Conservation (phyloP, 345 rosid genomes). For the Salix koriyanagi region DNA sequence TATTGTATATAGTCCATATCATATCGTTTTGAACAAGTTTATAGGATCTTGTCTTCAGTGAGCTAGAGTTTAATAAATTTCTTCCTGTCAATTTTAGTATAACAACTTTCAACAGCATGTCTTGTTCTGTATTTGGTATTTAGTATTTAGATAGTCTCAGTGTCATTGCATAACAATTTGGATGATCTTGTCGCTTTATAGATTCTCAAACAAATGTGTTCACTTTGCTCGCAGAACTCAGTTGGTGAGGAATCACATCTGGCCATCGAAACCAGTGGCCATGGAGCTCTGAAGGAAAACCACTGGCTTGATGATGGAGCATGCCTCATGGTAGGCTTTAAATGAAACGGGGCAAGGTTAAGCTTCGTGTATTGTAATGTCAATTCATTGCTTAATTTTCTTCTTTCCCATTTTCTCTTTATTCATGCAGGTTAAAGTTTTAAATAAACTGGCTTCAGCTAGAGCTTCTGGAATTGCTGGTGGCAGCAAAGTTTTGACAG, state of each 20-base stretch:
- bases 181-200: background rate
- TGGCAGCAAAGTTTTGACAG: slow-evolving; percentile 87
- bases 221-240: slow-evolving; percentile 56
- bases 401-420: background rate
- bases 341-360: background rate
- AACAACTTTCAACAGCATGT: background rate
- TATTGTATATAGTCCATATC: background rate
- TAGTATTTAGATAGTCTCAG: background rate
- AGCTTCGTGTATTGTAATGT: background rate
- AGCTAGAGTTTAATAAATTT: background rate
- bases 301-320: slow-evolving; percentile 99
- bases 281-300: slow-evolving; percentile 95
- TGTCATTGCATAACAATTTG: background rate
- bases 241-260: slow-evolving; percentile 84
- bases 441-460: slow-evolving; percentile 91
- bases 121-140: background rate
- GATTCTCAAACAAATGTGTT: slow-evolving; percentile 11
- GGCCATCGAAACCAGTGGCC: slow-evolving; percentile 97
- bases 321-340: slow-evolving; percentile 76
- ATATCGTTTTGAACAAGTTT: background rate
- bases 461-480: slow-evolving; percentile 59
- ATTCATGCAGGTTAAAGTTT: slow-evolving; percentile 66
- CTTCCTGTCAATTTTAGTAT: background rate
- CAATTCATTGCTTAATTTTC: background rate
- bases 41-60: background rate